These are phyloP conservation scores for Azolla pinnata DNA, from an alignment of 75 land plant genomes.

Conservation along the genomic window DNA sequence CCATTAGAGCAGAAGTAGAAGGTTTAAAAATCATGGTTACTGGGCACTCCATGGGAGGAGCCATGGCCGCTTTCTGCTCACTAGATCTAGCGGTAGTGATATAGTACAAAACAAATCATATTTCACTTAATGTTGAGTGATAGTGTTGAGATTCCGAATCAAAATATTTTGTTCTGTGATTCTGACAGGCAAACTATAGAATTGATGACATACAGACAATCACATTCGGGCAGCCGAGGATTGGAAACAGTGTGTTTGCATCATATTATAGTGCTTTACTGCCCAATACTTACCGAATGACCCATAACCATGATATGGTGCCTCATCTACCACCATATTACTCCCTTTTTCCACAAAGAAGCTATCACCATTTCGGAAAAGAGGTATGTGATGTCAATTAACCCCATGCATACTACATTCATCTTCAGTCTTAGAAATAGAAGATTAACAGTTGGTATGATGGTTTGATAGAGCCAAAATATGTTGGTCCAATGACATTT, in stretches of 20 bases:
- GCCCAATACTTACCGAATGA: conserved; percentile 66
- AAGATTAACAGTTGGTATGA: too few species aligned
- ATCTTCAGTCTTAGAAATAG: too few species aligned
- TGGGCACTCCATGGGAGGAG: conserved; percentile 99
- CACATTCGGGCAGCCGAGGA: conserved; percentile 96
- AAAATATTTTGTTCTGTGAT: background rate
- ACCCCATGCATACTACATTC: too few species aligned
- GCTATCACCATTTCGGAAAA: conserved; percentile 89
- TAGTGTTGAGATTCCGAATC: background rate
- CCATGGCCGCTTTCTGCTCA: conserved; percentile 91
- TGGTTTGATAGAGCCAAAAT: too few species aligned
- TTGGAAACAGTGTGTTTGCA: conserved; percentile 80
- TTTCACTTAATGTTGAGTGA: background rate
- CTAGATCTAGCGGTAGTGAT: conserved; percentile 70
- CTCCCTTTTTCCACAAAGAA: conserved; percentile 56
- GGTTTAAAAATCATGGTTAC: conserved; percentile 49
- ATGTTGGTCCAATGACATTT: too few species aligned
- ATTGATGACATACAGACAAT: conserved; percentile 41
- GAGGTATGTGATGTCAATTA: conserved; percentile 52
- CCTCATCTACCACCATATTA: conserved; percentile 97
- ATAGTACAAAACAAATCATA: background rate
- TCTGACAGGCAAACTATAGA: conserved; percentile 48
- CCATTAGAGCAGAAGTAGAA: conserved; percentile 34
- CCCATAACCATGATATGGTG: conserved; percentile 78
- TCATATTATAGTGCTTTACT: conserved; percentile 48